Base-by-base conservation (phyloP, 2,329 filamentous ascomycete genomes). In the Colletotrichum tabaci region DNA sequence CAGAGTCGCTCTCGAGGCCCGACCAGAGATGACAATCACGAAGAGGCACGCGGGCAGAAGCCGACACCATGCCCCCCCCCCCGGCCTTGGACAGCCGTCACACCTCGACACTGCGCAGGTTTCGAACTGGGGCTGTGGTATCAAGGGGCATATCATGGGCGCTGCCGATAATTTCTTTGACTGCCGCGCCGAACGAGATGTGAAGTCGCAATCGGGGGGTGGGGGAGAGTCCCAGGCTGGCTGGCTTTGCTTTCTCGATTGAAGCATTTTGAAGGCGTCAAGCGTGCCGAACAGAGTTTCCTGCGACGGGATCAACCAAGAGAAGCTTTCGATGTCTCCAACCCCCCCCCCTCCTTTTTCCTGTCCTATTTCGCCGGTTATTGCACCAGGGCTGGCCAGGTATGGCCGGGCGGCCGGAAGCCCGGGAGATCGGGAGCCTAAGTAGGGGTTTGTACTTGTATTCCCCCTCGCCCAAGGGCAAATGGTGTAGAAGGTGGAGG, bases 381-480 rank as follows among this genome's bases (percentile, higher is more conserved):
- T 18, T 68, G 21, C 53, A 40, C 67, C 44, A 57, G 63, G 67
- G 50, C 57, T 38, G 52, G 50, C 57, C 67, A 62, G 64, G 67
- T 38, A 67, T 49, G 49, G 53, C 23, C 56, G 64, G 67, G 38
- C 46, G 67, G 55, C 55, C 66, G 67, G 63, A 61, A 67, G 67
- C 26, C 47, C 67, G 67, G 67, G 40, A 66, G 61, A 46, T 61
- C 67, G 67, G 62, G 63, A 67, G 50, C 26, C 42, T 68, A 52
- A 23, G 21, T 23, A 23, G 21, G 44, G 66, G 52, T 42, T 12
- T 26, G 21, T n/a, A 44, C 38, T 38, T 21, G 26, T 26, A 16
- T 46, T 26, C 7, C 57, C 61, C 30, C 30, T 8, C 30, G 30
- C 30, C 30, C 4, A 26, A 26, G 4, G 26, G 3, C 26, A 26